These are phyloP conservation scores for Wickerhamiella brachini DNA, from an alignment of 805 yeast genomes.

Conservation along the genomic window DNA sequence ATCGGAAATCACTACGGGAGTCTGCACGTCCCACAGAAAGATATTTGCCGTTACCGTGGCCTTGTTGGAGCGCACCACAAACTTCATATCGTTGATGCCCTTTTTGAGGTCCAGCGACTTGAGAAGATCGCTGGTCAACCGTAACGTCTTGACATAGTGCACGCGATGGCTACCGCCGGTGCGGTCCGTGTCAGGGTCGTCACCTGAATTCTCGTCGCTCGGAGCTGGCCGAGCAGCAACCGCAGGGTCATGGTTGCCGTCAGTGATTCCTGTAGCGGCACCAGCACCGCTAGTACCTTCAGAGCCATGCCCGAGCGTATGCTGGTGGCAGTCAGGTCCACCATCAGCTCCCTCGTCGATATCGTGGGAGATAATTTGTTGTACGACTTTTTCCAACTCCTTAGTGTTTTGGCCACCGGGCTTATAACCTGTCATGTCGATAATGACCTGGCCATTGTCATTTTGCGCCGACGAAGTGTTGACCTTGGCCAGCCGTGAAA, in stretches of 20 bases:
- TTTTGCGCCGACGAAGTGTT: slow-evolving; percentile 83
- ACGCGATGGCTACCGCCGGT: neutral
- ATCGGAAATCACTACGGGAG: slow-evolving; percentile 90
- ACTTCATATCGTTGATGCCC: slow-evolving; percentile 69
- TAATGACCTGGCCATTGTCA: slow-evolving; percentile 74
- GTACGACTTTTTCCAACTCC: slow-evolving; percentile 63
- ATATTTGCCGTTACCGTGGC: slow-evolving; percentile 62
- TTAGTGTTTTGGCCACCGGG: slow-evolving; percentile 46
- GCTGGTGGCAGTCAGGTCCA: slow-evolving; percentile 1
- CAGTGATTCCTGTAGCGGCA: neutral
- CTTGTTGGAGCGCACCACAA: slow-evolving; percentile 70
- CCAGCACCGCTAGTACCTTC: no score
- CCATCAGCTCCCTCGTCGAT: slow-evolving; percentile 24
- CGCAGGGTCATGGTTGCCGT: neutral
- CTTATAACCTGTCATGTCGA: slow-evolving; percentile 94
- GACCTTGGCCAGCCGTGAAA: slow-evolving; percentile 27
- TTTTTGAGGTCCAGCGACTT: slow-evolving; percentile 53
- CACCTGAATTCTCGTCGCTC: neutral
- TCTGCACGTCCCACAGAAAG: slow-evolving; percentile 68
- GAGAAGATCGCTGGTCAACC: slow-evolving; percentile 84
- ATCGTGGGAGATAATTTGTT: slow-evolving; percentile 63
- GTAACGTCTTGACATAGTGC: slow-evolving; percentile 65
- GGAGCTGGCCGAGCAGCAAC: neutral
- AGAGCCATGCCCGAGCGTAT: neutral
- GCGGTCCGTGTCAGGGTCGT: slow-evolving; percentile 4